Conservation (phyloP, 106 monocot species). For the Narthecium ossifragum region DNA sequence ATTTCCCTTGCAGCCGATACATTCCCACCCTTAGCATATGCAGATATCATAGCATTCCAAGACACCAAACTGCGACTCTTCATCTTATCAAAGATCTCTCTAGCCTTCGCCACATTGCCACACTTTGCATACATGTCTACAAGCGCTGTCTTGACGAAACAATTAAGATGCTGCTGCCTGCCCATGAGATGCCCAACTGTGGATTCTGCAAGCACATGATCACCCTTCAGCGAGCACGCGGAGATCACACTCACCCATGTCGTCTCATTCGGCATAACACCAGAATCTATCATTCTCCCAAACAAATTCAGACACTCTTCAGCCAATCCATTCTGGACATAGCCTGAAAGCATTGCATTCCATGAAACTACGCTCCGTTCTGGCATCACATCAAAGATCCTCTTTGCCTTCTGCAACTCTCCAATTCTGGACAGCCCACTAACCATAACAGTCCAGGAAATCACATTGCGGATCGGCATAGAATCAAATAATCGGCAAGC, state of each 20-base stretch:
- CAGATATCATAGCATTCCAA: conserved; percentile 34
- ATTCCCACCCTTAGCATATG: conserved; percentile 12
- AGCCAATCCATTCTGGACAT: conserved; percentile 18
- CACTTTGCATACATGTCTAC: conserved; percentile 37
- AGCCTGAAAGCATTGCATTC: conserved; percentile 36
- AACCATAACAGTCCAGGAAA: conserved; percentile 39
- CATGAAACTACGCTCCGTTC: conserved; percentile 30
- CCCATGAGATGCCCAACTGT: conserved; percentile 11
- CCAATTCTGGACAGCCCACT: conserved; percentile 15
- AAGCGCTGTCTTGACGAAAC: conserved; percentile 25
- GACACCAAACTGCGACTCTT: conserved; percentile 13
- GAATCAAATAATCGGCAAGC: conserved; percentile 14
- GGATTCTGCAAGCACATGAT: conserved; percentile 15
- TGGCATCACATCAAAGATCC: conserved; percentile 24
- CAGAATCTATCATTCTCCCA: conserved; percentile 6
- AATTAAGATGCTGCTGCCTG: conserved; percentile 12
- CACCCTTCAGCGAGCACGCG: conserved; percentile 17
- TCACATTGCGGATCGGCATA: conserved; percentile 22
- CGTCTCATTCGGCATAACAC: conserved; percentile 21
- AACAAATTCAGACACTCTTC: conserved; percentile 19
- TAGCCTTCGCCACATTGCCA: conserved; percentile 13
- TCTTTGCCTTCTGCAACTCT: conserved; percentile 18
- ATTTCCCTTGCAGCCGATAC: conserved; percentile 10
- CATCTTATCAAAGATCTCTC: conserved; percentile 22
- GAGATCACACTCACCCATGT: conserved; percentile 29